phyloP scores from a whole-genome alignment of 176 grass and related monocot genomes.

The Luzula sylvatica region DNA sequence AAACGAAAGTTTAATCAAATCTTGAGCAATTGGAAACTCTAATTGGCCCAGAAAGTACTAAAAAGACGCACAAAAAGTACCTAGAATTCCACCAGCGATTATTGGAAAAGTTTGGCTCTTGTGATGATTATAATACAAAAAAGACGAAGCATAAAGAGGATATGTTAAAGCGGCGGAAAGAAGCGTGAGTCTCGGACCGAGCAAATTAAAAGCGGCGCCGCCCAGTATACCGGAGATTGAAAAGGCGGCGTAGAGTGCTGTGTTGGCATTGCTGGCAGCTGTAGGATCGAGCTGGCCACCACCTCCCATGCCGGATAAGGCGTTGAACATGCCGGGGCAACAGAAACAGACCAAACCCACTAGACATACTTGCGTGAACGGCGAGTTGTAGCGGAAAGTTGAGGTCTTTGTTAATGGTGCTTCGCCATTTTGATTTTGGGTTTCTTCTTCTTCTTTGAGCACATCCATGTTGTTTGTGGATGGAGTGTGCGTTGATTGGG shows the following conservation, averaged over 20 bases:
- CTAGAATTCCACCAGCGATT: constrained; percentile 52
- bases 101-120: constrained; percentile 39
- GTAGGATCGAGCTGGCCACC: constrained; percentile 59
- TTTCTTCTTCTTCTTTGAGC: no score
- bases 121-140: constrained; percentile 92
- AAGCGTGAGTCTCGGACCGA: constrained; percentile 70
- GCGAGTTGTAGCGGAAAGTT: constrained; percentile 57
- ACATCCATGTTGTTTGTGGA: no score
- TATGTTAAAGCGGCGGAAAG: constrained; percentile 54
- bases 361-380: constrained; percentile 60
- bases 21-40: no score
- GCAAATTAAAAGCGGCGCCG: constrained; percentile 69
- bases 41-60: no score
- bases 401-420: no score
- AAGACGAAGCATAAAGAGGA: constrained; percentile 73
- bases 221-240: constrained; percentile 71
- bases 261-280: constrained; percentile 87
- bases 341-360: constrained; percentile 89
- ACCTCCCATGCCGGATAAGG: constrained; percentile 79
- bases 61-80: not conserved
- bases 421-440: no score
- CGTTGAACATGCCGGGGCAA: constrained; percentile 99
- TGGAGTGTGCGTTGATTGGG: no score
- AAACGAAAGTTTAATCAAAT: no score
- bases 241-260: constrained; percentile 83